Evolutionary conservation across 2,329 filamentous ascomycete species (phyloP), one percentile per base, ranked within the genome.

Genomic region (Trichoderma sp.): DNA sequence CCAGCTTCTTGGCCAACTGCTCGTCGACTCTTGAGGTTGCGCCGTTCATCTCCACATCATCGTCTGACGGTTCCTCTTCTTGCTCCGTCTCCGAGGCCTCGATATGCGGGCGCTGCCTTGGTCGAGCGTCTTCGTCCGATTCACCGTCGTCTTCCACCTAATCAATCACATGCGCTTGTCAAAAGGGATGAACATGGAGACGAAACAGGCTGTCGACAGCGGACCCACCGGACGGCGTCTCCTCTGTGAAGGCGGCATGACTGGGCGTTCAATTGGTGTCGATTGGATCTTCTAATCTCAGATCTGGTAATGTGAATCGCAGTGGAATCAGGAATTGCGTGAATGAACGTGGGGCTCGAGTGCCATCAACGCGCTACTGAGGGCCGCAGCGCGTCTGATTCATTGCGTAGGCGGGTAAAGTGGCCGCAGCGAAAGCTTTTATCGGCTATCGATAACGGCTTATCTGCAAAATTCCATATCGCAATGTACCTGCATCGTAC

Each of bases 1-100:
- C 84, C n/a, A 92, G 78, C 75, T 89, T 90, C 79, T 89, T 90
- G 43, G 87, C 85, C 40, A 89, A 78, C 72, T 88, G 85, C 4
- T 84, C 80, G 43, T 85, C 83, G 49, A 79, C 82, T 37, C 76
- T 81, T n/a, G 77, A 78, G 24, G 76, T 78, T 8, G 40, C 40
- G 27, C 64, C 55, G 31, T 35, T 66, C 55, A 27, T 58, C n/a
- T 76, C 74, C 14, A 72, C 69, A 6, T 71, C 76, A 6, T 78
- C 75, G 3, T 68, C 71, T 8, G 79, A 77, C 75, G 79, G 78
- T 4, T 80, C 78, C 3, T 81, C 79, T n/a, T 80, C 83, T 5
- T 79, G 80, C 40, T 77, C 77, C 4, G 74, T 79, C 55, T 77
- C 78, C n/a, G 72, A 78, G 37, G 71, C 73, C 21, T 75, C 72